Percentiles rank a stretch among this genome's conserved stretches.
Evolutionary conservation across 2,329 filamentous ascomycete genomes (phyloP).

Genomic region (Xenosphaeropsis pyriputrescens): DNA sequence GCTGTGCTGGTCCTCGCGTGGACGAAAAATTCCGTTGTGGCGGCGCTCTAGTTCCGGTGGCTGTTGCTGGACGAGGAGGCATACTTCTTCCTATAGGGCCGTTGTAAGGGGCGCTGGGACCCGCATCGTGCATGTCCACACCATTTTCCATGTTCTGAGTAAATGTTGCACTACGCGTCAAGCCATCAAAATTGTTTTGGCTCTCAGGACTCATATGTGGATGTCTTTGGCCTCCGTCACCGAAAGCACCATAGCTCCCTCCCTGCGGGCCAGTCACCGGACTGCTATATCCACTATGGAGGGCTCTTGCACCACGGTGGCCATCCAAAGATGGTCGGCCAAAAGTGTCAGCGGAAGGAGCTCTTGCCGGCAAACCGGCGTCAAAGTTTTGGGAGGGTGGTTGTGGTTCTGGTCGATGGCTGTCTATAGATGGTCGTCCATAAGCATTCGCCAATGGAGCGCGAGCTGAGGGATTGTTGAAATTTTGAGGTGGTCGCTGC

Average conservation of each 20-base stretch:
- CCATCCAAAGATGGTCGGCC: slow-evolving; percentile 1
- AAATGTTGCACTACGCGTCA: slow-evolving; percentile 39
- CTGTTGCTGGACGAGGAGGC: slow-evolving; percentile 39
- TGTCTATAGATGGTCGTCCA: slow-evolving; percentile 11
- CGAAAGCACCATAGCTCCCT: too few relatives aligned
- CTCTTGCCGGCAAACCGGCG: slow-evolving; percentile 4
- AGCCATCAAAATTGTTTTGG: slow-evolving; percentile 8
- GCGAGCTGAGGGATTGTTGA: too few relatives aligned
- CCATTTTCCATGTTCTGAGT: slow-evolving; percentile 36
- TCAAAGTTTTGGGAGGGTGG: slow-evolving; percentile 5
- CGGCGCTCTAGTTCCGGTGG: slow-evolving; percentile 27
- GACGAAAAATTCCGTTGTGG: slow-evolving; percentile 43
- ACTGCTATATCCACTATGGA: slow-evolving; percentile 7
- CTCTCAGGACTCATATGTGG: too few relatives aligned
- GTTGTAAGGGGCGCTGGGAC: slow-evolving; percentile 27
- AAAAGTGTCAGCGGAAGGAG: slow-evolving; percentile 4
- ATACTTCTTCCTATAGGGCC: slow-evolving; percentile 27
- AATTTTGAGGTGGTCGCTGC: slow-evolving; percentile 4
- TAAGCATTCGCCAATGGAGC: slow-evolving; percentile 9
- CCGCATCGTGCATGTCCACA: slow-evolving; percentile 5
- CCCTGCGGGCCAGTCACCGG: too few relatives aligned
- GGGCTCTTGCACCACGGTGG: slow-evolving; percentile 27
- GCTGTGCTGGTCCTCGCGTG: slow-evolving; percentile 30
- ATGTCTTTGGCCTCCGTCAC: too few relatives aligned
- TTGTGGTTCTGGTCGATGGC: slow-evolving; percentile 9